These are phyloP conservation scores for Ascosphaera apis DNA, from an alignment of 2,329 filamentous ascomycete genomes.

Conservation along the genomic window DNA sequence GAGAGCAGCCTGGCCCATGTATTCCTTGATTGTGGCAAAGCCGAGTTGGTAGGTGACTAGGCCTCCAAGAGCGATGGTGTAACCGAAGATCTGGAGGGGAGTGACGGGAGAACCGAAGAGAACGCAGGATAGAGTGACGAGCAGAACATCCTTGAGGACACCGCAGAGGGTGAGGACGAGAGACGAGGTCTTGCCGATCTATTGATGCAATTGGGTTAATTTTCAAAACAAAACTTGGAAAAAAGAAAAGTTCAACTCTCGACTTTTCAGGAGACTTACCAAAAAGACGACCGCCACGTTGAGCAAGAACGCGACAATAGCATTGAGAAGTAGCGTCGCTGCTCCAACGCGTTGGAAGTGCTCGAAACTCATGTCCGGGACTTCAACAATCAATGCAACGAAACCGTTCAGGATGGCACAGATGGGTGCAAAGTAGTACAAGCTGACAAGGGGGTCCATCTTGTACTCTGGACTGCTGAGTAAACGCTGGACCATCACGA, in stretches of 20 bases:
- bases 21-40: slow-evolving; percentile 60
- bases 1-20: slow-evolving; percentile 46
- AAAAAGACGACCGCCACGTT: slow-evolving; percentile 73
- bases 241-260: not conserved
- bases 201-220: slow-evolving; percentile 5
- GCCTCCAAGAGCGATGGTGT: slow-evolving; percentile 44
- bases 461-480: slow-evolving; percentile 57
- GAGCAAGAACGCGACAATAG: slow-evolving; percentile 53
- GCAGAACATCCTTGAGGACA: slow-evolving; percentile 70
- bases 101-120: slow-evolving; percentile 56
- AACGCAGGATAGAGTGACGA: slow-evolving; percentile 52
- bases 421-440: slow-evolving; percentile 76
- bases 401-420: slow-evolving; percentile 61
- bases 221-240: too few species aligned
- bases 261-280: slow-evolving; percentile 29
- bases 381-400: slow-evolving; percentile 46
- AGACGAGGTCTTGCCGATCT: slow-evolving; percentile 77
- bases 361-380: slow-evolving; percentile 38
- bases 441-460: slow-evolving; percentile 71
- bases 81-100: slow-evolving; percentile 51
- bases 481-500: slow-evolving; percentile 69
- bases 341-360: slow-evolving; percentile 45
- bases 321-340: slow-evolving; percentile 45
- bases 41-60: slow-evolving; percentile 48
- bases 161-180: slow-evolving; percentile 68